Percentiles rank a stretch among this genome's conserved stretches.
Evolutionary conservation across 495 filamentous ascomycete species (phyloP).

Genomic region (Geoglossum glabrum): DNA sequence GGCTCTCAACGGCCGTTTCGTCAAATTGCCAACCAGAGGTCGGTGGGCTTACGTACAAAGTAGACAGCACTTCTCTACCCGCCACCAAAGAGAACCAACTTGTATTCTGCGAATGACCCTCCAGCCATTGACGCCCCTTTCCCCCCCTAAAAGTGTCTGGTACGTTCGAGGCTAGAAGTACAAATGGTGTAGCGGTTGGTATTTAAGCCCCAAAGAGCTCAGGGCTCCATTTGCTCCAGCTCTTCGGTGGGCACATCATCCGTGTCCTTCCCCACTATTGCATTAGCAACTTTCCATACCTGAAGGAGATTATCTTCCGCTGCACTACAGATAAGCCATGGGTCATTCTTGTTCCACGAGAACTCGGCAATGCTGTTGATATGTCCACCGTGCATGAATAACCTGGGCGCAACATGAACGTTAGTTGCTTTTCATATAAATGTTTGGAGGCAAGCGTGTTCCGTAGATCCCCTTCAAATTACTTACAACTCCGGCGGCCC

Average conservation of each 20-base stretch:
- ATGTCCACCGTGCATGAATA: constrained; percentile 98
- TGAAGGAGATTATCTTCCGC: constrained; percentile 95
- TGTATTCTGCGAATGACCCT: too few species aligned
- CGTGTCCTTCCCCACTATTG: constrained; percentile 66
- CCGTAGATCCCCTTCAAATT: not conserved
- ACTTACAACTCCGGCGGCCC: constrained; percentile 86
- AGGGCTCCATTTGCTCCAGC: constrained; percentile 30
- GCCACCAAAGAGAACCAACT: too few species aligned
- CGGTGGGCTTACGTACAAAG: too few species aligned
- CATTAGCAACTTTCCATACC: constrained; percentile 85
- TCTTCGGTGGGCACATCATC: constrained; percentile 64
- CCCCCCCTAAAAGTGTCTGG: too few species aligned
- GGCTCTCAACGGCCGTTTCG: too few species aligned
- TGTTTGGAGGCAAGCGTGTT: not conserved
- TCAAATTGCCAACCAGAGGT: too few species aligned
- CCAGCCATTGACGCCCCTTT: too few species aligned
- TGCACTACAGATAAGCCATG: constrained; percentile 84
- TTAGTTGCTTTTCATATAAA: not conserved
- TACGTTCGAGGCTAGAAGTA: not conserved
- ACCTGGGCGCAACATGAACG: constrained; percentile 19
- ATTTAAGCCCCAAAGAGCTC: not conserved
- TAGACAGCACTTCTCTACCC: too few species aligned
- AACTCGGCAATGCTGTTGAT: constrained; percentile 93
- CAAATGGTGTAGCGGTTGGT: not conserved
- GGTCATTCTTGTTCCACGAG: constrained; percentile 89